Evolutionary conservation across 208 protist genomes (phyloP).

Genomic region (Trypanosoma platydactyli): DNA sequence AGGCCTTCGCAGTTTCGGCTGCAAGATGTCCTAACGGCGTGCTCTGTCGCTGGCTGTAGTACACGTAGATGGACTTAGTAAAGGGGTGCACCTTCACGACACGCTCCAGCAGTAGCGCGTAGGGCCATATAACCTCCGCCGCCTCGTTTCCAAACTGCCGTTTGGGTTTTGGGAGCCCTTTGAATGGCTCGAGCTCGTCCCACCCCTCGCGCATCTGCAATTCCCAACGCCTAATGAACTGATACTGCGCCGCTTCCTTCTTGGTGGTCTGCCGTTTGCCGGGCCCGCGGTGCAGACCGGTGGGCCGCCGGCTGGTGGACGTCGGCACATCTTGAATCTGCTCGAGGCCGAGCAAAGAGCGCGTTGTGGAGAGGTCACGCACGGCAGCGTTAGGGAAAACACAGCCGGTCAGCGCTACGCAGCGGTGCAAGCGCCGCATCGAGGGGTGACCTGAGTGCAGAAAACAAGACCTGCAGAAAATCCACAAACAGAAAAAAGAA

Average conservation of each 20-base stretch:
- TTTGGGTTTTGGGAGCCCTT: conserved; percentile 88
- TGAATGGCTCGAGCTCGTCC: conserved; percentile 87
- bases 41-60: conserved; percentile 79
- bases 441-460: not conserved
- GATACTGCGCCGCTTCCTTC: conserved; percentile 68
- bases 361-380: conserved; percentile 32
- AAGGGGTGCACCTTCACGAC: conserved; percentile 89
- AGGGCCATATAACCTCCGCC: conserved; percentile 87
- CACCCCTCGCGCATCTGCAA: conserved; percentile 82
- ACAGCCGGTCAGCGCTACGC: not conserved
- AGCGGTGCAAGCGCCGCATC: conserved; percentile 24
- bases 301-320: conserved; percentile 78
- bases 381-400: not conserved
- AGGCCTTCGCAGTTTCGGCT: conserved; percentile 51
- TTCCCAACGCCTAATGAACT: conserved; percentile 87
- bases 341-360: conserved; percentile 52
- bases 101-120: conserved; percentile 81
- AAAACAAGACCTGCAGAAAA: not conserved
- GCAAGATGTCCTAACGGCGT: conserved; percentile 45
- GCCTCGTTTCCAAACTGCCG: conserved; percentile 89
- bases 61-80: conserved; percentile 92
- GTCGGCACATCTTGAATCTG: conserved; percentile 87
- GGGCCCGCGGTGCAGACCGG: conserved; percentile 80
- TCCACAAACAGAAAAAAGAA: not conserved
- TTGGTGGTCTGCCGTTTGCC: conserved; percentile 81